A percentile compares a stretch with the other conserved stretches of the same genome.
Evolutionary conservation across 345 rosid genomes (phyloP).

Genomic region (Lumnitzera littorea): DNA sequence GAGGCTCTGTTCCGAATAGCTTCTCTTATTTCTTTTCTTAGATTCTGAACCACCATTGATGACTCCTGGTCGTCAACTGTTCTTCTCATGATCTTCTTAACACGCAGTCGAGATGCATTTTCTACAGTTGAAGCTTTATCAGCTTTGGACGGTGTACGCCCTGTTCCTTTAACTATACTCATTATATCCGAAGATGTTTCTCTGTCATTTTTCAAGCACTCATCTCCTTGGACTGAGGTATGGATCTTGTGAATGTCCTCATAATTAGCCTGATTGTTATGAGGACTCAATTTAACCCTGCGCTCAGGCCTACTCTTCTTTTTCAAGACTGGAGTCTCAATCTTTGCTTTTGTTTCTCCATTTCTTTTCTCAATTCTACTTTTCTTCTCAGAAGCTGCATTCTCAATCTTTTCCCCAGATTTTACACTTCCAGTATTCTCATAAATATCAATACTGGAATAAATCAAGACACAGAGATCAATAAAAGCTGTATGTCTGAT

Average conservation of each 20-base stretch:
- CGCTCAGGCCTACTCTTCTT: slow-evolving; percentile 40
- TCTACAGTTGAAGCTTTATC: slow-evolving; percentile 46
- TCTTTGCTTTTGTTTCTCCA: slow-evolving; percentile 26
- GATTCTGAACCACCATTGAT: slow-evolving; percentile 56
- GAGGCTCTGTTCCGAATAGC: slow-evolving; percentile 67
- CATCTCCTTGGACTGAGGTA: slow-evolving; percentile 10
- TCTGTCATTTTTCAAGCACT: slow-evolving; percentile 15
- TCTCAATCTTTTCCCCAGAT: too few relatives aligned
- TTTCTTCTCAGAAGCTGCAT: slow-evolving; percentile 17
- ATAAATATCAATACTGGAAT: too few relatives aligned
- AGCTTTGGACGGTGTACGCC: slow-evolving; percentile 28
- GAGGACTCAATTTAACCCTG: slow-evolving; percentile 27
- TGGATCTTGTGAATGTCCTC: slow-evolving; percentile 25
- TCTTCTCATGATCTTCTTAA: slow-evolving; percentile 86
- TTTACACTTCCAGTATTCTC: too few relatives aligned
- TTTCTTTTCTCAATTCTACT: slow-evolving; percentile 23
- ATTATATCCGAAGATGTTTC: slow-evolving; percentile 40
- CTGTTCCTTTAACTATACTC: slow-evolving; percentile 61
- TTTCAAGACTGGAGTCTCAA: slow-evolving; percentile 22
- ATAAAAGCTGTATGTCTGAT: too few relatives aligned
- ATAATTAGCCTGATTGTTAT: slow-evolving; percentile 21
- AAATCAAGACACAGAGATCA: too few relatives aligned
- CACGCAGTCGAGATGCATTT: slow-evolving; percentile 62
- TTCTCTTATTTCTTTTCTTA: slow-evolving; percentile 88
- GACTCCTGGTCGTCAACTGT: slow-evolving; percentile 60